phyloP scores from a whole-genome alignment of 129 eudicot species.

The Chrysanthemum lavandulifolium region DNA sequence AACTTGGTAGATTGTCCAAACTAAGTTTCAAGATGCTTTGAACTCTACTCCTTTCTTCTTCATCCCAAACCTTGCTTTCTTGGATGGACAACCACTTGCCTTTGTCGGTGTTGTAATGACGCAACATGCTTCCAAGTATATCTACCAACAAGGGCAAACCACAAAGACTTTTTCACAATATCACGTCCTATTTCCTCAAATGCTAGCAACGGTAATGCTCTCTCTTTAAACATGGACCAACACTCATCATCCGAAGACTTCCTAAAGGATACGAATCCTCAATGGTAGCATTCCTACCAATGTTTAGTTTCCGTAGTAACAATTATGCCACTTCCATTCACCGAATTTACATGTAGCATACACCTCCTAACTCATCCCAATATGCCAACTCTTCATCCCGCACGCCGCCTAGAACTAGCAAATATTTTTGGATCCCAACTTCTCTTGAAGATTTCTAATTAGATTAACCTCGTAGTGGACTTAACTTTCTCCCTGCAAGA shows the following conservation, averaged over 20 bases:
- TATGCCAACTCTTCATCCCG: not conserved
- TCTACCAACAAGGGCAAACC: not conserved
- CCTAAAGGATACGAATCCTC: not conserved
- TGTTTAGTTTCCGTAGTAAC: conserved; percentile 3
- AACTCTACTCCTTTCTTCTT: not conserved
- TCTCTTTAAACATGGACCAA: conserved; percentile 5
- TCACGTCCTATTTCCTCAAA: not conserved
- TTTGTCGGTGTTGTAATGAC: too few species aligned
- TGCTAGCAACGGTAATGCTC: not conserved
- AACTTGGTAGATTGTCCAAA: too few species aligned
- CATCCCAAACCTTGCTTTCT: not conserved
- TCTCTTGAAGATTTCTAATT: not conserved
- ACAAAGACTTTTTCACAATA: not conserved
- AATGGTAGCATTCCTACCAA: not conserved
- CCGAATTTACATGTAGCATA: not conserved
- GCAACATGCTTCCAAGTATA: not conserved
- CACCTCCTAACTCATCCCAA: not conserved
- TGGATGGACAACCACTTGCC: not conserved
- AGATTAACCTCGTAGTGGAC: not conserved
- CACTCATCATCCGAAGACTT: not conserved
- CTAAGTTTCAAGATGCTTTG: too few species aligned
- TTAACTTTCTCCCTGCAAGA: not conserved
- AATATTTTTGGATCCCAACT: not conserved
- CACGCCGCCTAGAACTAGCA: not conserved
- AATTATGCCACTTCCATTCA: not conserved